Base-by-base conservation (phyloP, 2,329 filamentous ascomycete genomes). In the Diaporthe sp. region DNA sequence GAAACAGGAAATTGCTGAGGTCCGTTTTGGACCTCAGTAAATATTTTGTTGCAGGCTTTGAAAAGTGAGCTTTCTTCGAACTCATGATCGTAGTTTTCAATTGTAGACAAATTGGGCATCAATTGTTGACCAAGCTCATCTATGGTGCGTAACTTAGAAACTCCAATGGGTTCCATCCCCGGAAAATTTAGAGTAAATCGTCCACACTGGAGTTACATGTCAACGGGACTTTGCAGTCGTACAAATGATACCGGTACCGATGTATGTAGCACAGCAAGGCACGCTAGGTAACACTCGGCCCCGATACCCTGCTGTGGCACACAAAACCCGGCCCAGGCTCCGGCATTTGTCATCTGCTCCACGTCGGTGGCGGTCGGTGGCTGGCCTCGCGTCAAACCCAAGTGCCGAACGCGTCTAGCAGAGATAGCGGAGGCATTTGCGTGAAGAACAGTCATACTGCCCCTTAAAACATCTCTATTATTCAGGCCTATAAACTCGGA, bases 161-260 rank as follows among this genome's bases (percentile, higher is more conserved):
- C n/a, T 12, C 22, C 22, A 12, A 2, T 25, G 3, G 1, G 8
- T 20, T 44, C 42, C 13, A 9, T 22, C 1, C 20, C 7, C 3
- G 44, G 20, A 9, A 9, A 9, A 3, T 49, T 22, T 1, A 17
- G 0, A 49, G 20, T 7, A 10, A 49, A 8, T 44, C 7, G 8
- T 20, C 8, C 44, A 49, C 0, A 0, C 20, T 0, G 2, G 20
- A 22, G 17, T 49, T 49, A 49, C 7, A 8, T 22, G 0, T 22
- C 17, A 22, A 49, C 17, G 44, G 44, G 6, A 22, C 44, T 22
- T 13, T 44, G 42, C 49, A 15, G 25, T 25, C n/a, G 10, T 53
- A 53, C n/a, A 25, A 53, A 28, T 25, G 49, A 6, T 25, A 25
- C 7, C n/a, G 49, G 1, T 51, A 51, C 49, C 49, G 1, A 25